Evolutionary conservation across 192 early-diverging fungal species (phyloP), one percentile per base, ranked within the genome.

Genomic region (Diversispora epigaea): DNA sequence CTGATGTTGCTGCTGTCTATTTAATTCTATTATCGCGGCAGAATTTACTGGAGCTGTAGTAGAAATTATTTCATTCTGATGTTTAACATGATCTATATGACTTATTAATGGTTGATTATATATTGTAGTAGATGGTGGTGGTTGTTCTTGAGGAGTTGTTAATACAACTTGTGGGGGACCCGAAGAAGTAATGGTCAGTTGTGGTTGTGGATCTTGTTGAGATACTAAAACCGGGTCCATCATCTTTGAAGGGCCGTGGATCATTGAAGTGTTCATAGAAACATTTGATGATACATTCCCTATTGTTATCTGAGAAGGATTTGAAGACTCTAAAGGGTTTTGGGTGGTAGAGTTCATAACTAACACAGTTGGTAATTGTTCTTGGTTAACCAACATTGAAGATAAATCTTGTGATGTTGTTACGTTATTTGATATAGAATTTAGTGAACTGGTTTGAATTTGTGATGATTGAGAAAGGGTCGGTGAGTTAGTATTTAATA

Each of bases 141-240:
- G 11, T 60, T 61, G 58, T 40, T 61, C 58, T 12, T 61, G 58
- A 12, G 58, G 8, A 32, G 58, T 11, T 25, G 58, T 4, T 4
- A 61, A 12, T 7, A 40, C 32, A 25, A 61, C 58, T 61, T 61
- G 58, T 25, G 58, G 19, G 1, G 58, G 19, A 4, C 21, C 25
- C 19, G 58, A 25, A 19, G 12, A 11, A 12, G 58, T 61, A 43
- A 64, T 45, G 22, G 45, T 25, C 25, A 69, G 11, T 14, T 54
- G 46, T 39, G 45, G 49, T 69, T 55, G 68, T 52, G 49, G 68
- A 69, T 69, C 50, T 69, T 49, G 68, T 69, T 69, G 68, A 68
- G 65, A 46, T 22, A 21, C 22, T 44, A 68, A 11, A 17, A 65
- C 63, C 63, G 17, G 43, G 17, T 43, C 65, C 3, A 49, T 44